Base-by-base conservation (phyloP, 805 yeast species). In the Kazachstania africana region DNA sequence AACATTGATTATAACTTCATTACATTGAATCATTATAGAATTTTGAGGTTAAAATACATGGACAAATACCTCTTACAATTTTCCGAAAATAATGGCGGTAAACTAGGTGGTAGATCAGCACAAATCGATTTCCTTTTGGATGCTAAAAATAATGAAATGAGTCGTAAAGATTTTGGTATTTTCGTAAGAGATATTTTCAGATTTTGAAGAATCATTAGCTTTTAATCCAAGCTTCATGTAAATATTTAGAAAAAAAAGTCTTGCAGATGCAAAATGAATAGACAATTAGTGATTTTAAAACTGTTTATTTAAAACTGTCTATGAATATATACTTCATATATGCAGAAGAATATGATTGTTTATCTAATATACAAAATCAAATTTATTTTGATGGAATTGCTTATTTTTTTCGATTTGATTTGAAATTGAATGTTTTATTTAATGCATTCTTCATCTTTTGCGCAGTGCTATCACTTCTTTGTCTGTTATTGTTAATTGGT, bases 41-140 rank as follows among this genome's bases (percentile, higher is more conserved):
- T 53, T 2, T 36, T 48, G 28, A 48, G 42, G 28, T 36, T 52
- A 19, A 45, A 33, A 24, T 52, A 47, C 32, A 20, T 39, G 44
- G 45, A 51, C 30, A 48, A 50, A 29, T 52, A 52, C 33, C 23
- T 43, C 27, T 50, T 50, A 5, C 60, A 55, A 33, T 45, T 44
- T 24, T 48, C 57, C 6, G 50, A 50, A 19, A 36, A 52, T 15
- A 44, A 47, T 21, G 44, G 50, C n/a, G 54, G 53, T 5, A 18
- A 32, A 8, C 27, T 43, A 13, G 53, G 54, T 12, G 55, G 52
- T 1, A 42, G 38, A 21, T 39, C 42, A 19, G 43, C 47, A 4
- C 54, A 47, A 36, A 37, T 55, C 8, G 57, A 53, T 32, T 52
- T 55, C 28, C 36, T 54, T 23, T 39, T 44, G 14, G 42, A 43